Evolutionary conservation across 2,329 filamentous ascomycete genomes (phyloP).

Genomic region (Exophiala aquamarina): DNA sequence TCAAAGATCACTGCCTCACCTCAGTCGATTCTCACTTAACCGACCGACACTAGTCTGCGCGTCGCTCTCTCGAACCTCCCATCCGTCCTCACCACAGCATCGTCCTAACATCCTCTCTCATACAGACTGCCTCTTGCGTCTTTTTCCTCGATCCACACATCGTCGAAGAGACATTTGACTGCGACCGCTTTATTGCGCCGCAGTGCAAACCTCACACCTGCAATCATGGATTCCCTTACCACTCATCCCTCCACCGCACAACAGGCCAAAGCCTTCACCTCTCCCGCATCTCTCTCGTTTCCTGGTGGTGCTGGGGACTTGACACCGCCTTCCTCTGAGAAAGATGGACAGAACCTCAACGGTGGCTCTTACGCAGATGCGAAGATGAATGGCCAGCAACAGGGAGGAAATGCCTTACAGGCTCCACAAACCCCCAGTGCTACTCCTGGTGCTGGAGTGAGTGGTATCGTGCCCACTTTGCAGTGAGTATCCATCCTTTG

Average conservation of each 20-base stretch:
- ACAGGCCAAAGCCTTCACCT: constrained; percentile 95
- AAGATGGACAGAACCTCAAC: constrained; percentile 57
- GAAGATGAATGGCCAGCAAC: constrained; percentile 52
- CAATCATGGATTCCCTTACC: constrained; percentile 78
- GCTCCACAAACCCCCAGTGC: constrained; percentile 88
- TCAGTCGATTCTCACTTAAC: constrained; percentile 1
- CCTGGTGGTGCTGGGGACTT: constrained; percentile 80
- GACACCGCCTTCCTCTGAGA: constrained; percentile 74
- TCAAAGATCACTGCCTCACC: constrained; percentile 8
- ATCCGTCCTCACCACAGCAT: constrained; percentile 3
- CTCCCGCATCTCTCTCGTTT: constrained; percentile 87
- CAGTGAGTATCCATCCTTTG: constrained; percentile 76
- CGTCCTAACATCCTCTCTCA: not conserved
- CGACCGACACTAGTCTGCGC: constrained; percentile 10
- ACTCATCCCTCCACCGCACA: constrained; percentile 88
- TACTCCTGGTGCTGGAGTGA: constrained; percentile 80
- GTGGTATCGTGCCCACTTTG: constrained; percentile 87
- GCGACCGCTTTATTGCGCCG: constrained; percentile 31
- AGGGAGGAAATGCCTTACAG: constrained; percentile 69
- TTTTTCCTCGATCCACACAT: constrained; percentile 19
- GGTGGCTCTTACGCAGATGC: constrained; percentile 48
- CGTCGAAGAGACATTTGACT: constrained; percentile 19
- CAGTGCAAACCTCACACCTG: constrained; percentile 36
- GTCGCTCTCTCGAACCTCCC: constrained; percentile 5
- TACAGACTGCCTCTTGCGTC: constrained; percentile 31